Evolutionary conservation across 139 green algal species (phyloP), one percentile per base, ranked within the genome.

Genomic region (Pseudopediastrum boryanum): DNA sequence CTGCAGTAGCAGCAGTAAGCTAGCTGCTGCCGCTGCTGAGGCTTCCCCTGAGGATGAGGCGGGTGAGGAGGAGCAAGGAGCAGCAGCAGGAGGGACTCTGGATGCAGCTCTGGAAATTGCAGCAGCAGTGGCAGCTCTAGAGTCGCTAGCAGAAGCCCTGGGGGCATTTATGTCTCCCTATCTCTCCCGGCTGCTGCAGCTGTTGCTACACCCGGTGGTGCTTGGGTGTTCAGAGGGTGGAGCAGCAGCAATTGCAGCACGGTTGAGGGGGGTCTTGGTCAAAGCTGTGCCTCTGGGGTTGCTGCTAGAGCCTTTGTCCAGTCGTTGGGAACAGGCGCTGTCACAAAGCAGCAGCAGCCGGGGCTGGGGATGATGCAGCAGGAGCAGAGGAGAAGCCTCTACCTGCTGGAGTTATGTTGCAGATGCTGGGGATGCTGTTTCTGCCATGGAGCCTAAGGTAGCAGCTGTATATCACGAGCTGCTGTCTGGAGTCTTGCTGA

Each of bases 401-500:
- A 21, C 54, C 74, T 8, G 77, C 75, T 29, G 62, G 71, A 3
- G 79, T 79, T 13, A 79, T 95, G 48, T 46, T 95, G 39, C 27
- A 66, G 3, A 58, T 87, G 36, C 61, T 1, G 75, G 59, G 0
- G 50, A 42, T 8, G 29, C 75, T 0, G 79, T 61, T 1, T 31
- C 56, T 5, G 9, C 50, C 29, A 90, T 98, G 82, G 88, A 94
- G 48, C n/a, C 81, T 0, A 36, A 77, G 10, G 72, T 83, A 0
- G 90, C 88, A 2, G 85, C 84, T 0, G 65, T 78, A 1, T 87
- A 96, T 81, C 61, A 89, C 51, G 82, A 90, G 12, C 9, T 25
- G 0, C 56, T 97, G 2, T 94, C 95, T 64, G 76, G 46, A 10
- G 89, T 96, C 66, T 78, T 98, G 58, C 85, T 97, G 39, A 59